Evolutionary conservation across 352 stramenopile genomes (phyloP).

Genomic region (Phytophthora pini): DNA sequence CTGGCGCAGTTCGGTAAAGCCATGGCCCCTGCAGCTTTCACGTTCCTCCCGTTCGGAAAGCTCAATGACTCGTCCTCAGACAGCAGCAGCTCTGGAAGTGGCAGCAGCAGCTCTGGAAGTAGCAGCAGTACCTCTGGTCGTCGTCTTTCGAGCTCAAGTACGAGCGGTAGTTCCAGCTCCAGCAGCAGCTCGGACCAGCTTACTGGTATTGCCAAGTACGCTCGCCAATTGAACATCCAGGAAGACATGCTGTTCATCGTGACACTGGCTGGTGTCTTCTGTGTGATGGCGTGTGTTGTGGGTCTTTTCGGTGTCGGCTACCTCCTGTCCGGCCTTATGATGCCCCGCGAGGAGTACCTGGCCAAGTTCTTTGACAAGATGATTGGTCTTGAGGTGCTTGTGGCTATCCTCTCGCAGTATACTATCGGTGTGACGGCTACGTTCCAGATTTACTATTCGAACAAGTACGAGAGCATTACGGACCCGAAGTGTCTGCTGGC

Average conservation of each 20-base stretch:
- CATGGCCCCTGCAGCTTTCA: constrained; percentile 79
- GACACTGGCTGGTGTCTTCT: constrained; percentile 76
- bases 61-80: constrained; percentile 36
- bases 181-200: constrained; percentile 15
- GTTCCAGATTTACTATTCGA: constrained; percentile 87
- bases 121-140: constrained; percentile 26
- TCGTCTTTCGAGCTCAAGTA: constrained; percentile 39
- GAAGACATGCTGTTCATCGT: constrained; percentile 87
- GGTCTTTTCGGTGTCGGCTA: constrained; percentile 72
- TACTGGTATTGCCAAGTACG: constrained; percentile 76
- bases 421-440: constrained; percentile 84
- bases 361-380: constrained; percentile 87
- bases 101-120: constrained; percentile 20
- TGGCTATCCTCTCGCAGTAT: constrained; percentile 86
- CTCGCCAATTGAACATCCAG: constrained; percentile 70
- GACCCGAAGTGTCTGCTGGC: constrained; percentile 76
- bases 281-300: constrained; percentile 73
- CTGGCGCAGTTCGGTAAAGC: constrained; percentile 75
- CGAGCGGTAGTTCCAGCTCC: constrained; percentile 25
- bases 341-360: constrained; percentile 75
- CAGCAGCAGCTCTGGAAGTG: constrained; percentile 33
- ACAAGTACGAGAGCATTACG: constrained; percentile 53
- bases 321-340: constrained; percentile 59
- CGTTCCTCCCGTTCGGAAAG: constrained; percentile 80
- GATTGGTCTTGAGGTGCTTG: constrained; percentile 77